These are phyloP conservation scores for Phialophora verrucosa DNA, from an alignment of 2,329 filamentous ascomycete species.

Conservation along the genomic window DNA sequence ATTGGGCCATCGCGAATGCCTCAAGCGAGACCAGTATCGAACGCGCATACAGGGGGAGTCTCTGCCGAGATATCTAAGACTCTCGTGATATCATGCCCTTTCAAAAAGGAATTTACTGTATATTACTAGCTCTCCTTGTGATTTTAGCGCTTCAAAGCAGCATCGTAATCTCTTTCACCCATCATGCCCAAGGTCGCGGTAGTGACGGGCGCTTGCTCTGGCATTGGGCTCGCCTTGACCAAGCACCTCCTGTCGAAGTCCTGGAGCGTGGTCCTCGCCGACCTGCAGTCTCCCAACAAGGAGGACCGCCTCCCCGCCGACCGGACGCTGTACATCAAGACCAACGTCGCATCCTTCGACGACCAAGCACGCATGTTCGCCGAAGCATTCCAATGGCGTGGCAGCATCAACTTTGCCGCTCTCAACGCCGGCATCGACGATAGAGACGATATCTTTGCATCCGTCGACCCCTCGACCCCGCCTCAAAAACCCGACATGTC, in stretches of 20 bases:
- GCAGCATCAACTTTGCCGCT: slow-evolving; percentile 25
- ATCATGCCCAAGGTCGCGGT: slow-evolving; percentile 31
- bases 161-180: neutral
- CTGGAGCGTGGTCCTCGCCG: slow-evolving; percentile 26
- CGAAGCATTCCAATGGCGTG: slow-evolving; percentile 21
- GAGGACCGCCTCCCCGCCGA: neutral
- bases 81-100: too few species aligned
- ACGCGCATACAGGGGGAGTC: too few species aligned
- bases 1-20: too few species aligned
- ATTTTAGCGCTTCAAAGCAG: too few species aligned
- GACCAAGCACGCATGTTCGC: slow-evolving; percentile 25
- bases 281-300: slow-evolving; percentile 16
- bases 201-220: slow-evolving; percentile 42
- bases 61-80: too few species aligned
- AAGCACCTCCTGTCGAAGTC: slow-evolving; percentile 21
- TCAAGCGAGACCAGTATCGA: too few species aligned
- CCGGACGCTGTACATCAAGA: slow-evolving; percentile 15
- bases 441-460: slow-evolving; percentile 27
- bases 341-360: slow-evolving; percentile 26
- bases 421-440: slow-evolving; percentile 27
- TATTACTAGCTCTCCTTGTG: too few species aligned
- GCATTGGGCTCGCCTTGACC: slow-evolving; percentile 37
- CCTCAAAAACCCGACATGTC: slow-evolving; percentile 21
- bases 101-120: too few species aligned
- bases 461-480: slow-evolving; percentile 18